These are phyloP conservation scores for Cladosporium cucumerinum DNA, from an alignment of 2,329 filamentous ascomycete species.

Conservation along the genomic window DNA sequence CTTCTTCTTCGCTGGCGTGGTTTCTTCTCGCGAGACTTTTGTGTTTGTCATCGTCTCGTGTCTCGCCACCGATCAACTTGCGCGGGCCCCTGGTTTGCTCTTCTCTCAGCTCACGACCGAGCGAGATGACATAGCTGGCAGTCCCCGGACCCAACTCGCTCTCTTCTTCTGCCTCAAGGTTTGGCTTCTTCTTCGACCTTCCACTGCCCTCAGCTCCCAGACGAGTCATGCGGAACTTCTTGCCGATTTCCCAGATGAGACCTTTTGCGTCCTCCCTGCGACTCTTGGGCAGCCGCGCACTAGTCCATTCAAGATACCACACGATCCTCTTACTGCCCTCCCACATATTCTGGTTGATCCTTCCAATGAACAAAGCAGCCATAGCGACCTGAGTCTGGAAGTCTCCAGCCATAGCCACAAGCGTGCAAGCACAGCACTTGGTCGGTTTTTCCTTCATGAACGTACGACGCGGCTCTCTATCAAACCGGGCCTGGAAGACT, in stretches of 20 bases:
- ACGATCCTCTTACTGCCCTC: constrained; percentile 25
- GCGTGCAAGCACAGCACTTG: constrained; percentile 27
- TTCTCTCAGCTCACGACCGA: constrained; percentile 13
- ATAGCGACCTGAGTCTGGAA: constrained; percentile 20
- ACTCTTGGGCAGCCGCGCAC: background rate
- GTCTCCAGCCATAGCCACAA: constrained; percentile 17
- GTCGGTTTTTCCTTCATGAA: constrained; percentile 2
- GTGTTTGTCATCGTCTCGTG: background rate
- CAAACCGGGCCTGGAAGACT: constrained; percentile 14
- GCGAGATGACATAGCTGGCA: constrained; percentile 13
- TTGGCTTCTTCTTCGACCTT: background rate
- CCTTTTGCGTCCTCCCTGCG: background rate
- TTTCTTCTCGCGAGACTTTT: background rate
- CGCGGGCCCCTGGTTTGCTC: background rate
- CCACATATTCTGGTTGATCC: constrained; percentile 25
- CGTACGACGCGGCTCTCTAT: background rate
- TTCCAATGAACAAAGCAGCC: constrained; percentile 25
- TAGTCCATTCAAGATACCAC: constrained; percentile 18
- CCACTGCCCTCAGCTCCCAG: constrained; percentile 11
- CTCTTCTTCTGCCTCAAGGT: constrained; percentile 1
- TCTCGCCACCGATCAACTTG: background rate
- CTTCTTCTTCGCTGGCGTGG: background rate
- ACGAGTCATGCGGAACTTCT: constrained; percentile 8
- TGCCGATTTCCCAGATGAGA: constrained; percentile 14
- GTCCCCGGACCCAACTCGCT: constrained; percentile 5